A percentile compares a stretch with the other conserved stretches of the same genome.
Evolutionary conservation across 768 basidiomycete species (phyloP).

Genomic region (Mycena leptocephala): DNA sequence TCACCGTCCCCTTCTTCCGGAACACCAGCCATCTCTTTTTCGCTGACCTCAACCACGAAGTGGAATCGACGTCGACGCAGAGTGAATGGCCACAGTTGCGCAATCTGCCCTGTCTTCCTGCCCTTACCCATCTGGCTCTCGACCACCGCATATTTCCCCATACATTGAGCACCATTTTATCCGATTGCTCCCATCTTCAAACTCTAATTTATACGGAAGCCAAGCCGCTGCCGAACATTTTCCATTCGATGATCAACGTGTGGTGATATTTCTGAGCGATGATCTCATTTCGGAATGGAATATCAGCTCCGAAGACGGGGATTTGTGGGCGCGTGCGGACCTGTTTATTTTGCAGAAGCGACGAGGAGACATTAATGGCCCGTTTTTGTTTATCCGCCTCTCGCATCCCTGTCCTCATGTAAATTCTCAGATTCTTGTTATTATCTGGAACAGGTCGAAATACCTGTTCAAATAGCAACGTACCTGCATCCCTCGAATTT

Average conservation of each 20-base stretch:
- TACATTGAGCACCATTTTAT: background rate
- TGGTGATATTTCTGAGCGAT: background rate
- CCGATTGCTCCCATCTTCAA: background rate
- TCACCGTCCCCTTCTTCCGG: background rate
- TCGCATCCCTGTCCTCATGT: background rate
- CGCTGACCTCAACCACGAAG: background rate
- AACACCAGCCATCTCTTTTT: background rate
- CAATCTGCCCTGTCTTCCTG: background rate
- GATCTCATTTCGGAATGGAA: background rate
- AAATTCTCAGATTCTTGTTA: background rate
- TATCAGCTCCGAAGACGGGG: background rate
- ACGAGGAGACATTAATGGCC: background rate
- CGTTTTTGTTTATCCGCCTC: background rate
- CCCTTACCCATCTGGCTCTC: conserved; percentile 5
- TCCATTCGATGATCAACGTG: background rate
- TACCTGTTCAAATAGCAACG: background rate
- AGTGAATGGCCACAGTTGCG: background rate
- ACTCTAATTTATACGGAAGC: background rate
- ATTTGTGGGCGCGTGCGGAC: background rate
- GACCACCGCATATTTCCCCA: background rate
- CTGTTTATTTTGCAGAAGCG: background rate
- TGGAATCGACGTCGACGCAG: background rate
- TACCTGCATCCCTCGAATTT: too few species aligned
- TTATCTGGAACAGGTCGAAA: background rate
- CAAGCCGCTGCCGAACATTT: background rate